phyloP scores from a whole-genome alignment of 1,284 basidiomycete genomes.

The Ganoderma lucidum region DNA sequence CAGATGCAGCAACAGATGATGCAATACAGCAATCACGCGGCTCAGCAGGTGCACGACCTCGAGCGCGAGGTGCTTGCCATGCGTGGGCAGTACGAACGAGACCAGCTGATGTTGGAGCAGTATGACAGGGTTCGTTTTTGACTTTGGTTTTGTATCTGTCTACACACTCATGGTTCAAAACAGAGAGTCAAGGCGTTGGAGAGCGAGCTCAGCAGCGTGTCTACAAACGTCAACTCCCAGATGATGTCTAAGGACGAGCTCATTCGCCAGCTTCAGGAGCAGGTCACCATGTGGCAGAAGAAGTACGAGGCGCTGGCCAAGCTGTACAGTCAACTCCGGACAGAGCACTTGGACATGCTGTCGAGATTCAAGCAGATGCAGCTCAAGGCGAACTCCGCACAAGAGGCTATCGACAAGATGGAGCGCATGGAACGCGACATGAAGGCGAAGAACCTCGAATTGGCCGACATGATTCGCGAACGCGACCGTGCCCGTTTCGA shows the following conservation, averaged over 20 bases:
- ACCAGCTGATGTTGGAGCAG: conserved; percentile 97
- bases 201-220: conserved; percentile 85
- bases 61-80: conserved; percentile 93
- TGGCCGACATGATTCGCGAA: conserved; percentile 99
- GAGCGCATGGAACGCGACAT: conserved; percentile 99
- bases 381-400: conserved; percentile 97
- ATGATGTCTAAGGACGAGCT: conserved; percentile 94
- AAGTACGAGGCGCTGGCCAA: conserved; percentile 99
- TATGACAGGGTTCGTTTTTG: conserved; percentile 84
- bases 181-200: conserved; percentile 97
- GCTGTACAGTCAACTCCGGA: conserved; percentile 96
- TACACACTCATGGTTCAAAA: conserved; percentile 13
- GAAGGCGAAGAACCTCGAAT: conserved; percentile 97
- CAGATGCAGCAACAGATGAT: conserved; percentile 84
- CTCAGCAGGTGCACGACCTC: conserved; percentile 77
- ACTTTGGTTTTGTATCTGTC: conserved; percentile 3
- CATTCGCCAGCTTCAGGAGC: conserved; percentile 95
- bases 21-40: conserved; percentile 76
- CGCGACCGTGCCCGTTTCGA: conserved; percentile 97
- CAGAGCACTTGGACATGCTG: conserved; percentile 97
- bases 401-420: conserved; percentile 99
- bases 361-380: conserved; percentile 98
- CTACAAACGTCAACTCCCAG: conserved; percentile 87
- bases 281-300: conserved; percentile 96
- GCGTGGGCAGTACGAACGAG: conserved; percentile 97